These are phyloP conservation scores for Pichia kluyveri DNA, from an alignment of 805 yeast species.

Conservation along the genomic window DNA sequence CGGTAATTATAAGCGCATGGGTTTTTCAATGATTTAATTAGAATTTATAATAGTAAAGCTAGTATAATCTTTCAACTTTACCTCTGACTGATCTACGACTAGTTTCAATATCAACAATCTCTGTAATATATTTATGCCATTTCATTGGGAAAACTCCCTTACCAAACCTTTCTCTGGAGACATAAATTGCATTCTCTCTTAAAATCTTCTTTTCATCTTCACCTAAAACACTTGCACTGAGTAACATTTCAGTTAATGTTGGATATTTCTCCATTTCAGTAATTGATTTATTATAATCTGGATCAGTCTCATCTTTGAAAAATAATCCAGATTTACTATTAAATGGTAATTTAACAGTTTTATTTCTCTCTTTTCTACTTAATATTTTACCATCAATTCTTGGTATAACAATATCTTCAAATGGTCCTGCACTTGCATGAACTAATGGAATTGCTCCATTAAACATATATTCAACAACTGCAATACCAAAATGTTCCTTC, in stretches of 20 bases:
- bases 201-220: constrained; percentile 10
- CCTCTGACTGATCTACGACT: constrained; percentile 16
- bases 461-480: constrained; percentile 87
- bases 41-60: too few species aligned
- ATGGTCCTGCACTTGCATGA: constrained; percentile 95
- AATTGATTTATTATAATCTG: constrained; percentile 39
- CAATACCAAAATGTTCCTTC: constrained; percentile 99
- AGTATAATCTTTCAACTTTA: constrained; percentile 25
- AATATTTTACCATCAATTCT: constrained; percentile 13
- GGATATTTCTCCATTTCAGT: constrained; percentile 13
- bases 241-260: constrained; percentile 41
- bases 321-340: constrained; percentile 62
- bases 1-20: too few species aligned
- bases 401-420: constrained; percentile 70
- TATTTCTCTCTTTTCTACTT: constrained; percentile 9
- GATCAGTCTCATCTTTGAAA: constrained; percentile 63
- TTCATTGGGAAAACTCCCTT: constrained; percentile 15
- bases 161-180: constrained; percentile 22
- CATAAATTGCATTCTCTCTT: constrained; percentile 16
- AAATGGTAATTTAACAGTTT: neutral
- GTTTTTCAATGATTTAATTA: too few species aligned
- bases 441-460: constrained; percentile 82
- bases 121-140: constrained; percentile 16
- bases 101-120: constrained; percentile 13
- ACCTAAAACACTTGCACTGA: constrained; percentile 18